phyloP scores from a whole-genome alignment of 257 asterid species.

The Capsicum chinense region DNA sequence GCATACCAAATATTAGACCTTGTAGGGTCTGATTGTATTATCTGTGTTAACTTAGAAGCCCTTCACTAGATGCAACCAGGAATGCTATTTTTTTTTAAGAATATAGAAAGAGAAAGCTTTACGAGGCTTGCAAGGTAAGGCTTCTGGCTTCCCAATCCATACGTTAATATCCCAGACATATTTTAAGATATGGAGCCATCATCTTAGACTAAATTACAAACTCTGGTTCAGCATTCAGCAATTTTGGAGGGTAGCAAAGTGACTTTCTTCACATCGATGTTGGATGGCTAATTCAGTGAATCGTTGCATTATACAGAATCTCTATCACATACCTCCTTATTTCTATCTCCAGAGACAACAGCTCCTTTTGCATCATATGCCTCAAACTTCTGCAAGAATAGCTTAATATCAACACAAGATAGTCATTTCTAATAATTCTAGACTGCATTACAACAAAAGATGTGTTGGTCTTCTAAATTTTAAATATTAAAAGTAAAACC shows the following conservation, averaged over 20 bases:
- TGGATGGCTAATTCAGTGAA: background rate
- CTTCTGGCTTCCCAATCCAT: slow-evolving; percentile 20
- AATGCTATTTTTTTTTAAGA: background rate
- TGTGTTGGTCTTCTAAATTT: background rate
- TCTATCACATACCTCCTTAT: slow-evolving; percentile 71
- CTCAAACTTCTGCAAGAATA: slow-evolving; percentile 75
- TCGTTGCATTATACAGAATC: slow-evolving; percentile 27
- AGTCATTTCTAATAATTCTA: background rate
- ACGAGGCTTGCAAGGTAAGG: slow-evolving; percentile 24
- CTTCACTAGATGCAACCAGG: slow-evolving; percentile 14
- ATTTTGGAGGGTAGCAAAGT: background rate
- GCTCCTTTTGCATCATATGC: slow-evolving; percentile 78
- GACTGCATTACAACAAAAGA: background rate
- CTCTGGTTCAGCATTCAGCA: background rate
- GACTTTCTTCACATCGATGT: background rate
- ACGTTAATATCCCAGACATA: background rate
- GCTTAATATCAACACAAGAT: slow-evolving; percentile 9
- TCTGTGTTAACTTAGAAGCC: background rate
- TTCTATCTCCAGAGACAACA: slow-evolving; percentile 81
- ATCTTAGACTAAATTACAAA: slow-evolving; percentile 5
- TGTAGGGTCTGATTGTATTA: background rate
- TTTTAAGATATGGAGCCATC: background rate
- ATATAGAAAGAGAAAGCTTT: background rate
- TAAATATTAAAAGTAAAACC: background rate
- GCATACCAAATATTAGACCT: background rate